Percentiles rank a stretch among this genome's conserved stretches.
These are phyloP conservation scores for Trypethelium eluteriae DNA, from an alignment of 495 filamentous ascomycete species.

Conservation along the genomic window DNA sequence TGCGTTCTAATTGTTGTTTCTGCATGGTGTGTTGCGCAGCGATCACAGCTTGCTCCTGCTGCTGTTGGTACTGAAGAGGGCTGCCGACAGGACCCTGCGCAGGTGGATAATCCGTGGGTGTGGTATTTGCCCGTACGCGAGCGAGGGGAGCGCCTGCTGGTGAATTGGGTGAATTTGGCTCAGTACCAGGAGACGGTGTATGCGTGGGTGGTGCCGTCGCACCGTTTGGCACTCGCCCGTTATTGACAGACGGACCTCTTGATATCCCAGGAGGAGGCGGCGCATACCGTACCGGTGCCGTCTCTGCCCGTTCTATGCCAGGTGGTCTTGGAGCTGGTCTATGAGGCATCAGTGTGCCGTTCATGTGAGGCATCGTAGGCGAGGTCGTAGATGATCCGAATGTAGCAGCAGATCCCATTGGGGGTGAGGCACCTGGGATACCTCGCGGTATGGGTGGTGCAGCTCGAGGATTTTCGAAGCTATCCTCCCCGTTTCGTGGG, in stretches of 20 bases:
- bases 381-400: slow-evolving; percentile 15
- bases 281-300: slow-evolving; percentile 38
- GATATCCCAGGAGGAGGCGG: slow-evolving; percentile 33
- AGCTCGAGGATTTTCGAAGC: slow-evolving; percentile 93
- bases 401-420: background rate
- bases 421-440: slow-evolving; percentile 26
- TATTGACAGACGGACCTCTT: background rate
- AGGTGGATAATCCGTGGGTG: background rate
- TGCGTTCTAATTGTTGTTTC: slow-evolving; percentile 50
- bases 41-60: slow-evolving; percentile 72
- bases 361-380: slow-evolving; percentile 46
- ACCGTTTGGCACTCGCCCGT: background rate
- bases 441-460: slow-evolving; percentile 80
- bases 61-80: slow-evolving; percentile 59
- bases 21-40: slow-evolving; percentile 63
- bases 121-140: slow-evolving; percentile 1
- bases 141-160: slow-evolving; percentile 24
- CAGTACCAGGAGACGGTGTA: background rate
- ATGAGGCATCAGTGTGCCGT: slow-evolving; percentile 53
- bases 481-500: slow-evolving; percentile 80
- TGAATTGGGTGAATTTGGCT: background rate
- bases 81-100: slow-evolving; percentile 11
- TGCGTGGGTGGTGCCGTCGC: background rate
- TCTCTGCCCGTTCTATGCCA: slow-evolving; percentile 26
- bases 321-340: slow-evolving; percentile 62